phyloP scores from a whole-genome alignment of 495 filamentous ascomycete species.

The Aspergillus cavernicola region DNA sequence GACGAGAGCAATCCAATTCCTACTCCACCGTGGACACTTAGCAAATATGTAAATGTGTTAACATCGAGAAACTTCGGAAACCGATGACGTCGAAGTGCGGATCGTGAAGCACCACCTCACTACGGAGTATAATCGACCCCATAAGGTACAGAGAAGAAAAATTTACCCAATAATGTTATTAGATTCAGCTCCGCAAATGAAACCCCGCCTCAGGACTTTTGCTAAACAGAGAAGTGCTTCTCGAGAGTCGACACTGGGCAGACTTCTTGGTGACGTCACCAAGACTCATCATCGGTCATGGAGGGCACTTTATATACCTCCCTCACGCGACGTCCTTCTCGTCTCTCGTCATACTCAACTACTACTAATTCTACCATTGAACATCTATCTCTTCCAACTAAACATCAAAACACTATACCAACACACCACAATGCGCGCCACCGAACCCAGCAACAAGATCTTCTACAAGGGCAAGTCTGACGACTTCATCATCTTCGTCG shows the following conservation, averaged over 20 bases:
- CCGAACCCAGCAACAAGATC: slow-evolving; percentile 70
- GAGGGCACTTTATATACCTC: slow-evolving; percentile 2
- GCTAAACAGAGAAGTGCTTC: too few species aligned
- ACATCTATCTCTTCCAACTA: neutral
- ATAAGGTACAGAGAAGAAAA: neutral
- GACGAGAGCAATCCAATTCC: slow-evolving; percentile 1
- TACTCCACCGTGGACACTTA: neutral
- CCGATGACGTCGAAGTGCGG: slow-evolving; percentile 18
- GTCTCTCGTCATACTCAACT: neutral
- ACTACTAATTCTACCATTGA: too few species aligned
- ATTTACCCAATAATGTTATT: neutral
- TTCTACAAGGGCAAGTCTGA: slow-evolving; percentile 86
- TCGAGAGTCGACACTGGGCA: too few species aligned
- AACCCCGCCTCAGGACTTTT: slow-evolving; percentile 16
- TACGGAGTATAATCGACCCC: neutral
- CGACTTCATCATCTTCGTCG: slow-evolving; percentile 89
- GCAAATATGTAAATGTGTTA: too few species aligned
- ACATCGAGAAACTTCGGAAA: neutral
- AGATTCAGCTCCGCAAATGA: neutral
- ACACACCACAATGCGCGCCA: slow-evolving; percentile 73
- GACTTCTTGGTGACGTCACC: slow-evolving; percentile 1
- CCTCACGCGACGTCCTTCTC: slow-evolving; percentile 7
- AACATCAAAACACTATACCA: neutral
- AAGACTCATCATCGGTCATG: slow-evolving; percentile 5
- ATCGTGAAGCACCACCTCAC: neutral